Evolutionary conservation across 2,329 filamentous ascomycete species (phyloP).

Genomic region (Pyrenophora seminiperda): DNA sequence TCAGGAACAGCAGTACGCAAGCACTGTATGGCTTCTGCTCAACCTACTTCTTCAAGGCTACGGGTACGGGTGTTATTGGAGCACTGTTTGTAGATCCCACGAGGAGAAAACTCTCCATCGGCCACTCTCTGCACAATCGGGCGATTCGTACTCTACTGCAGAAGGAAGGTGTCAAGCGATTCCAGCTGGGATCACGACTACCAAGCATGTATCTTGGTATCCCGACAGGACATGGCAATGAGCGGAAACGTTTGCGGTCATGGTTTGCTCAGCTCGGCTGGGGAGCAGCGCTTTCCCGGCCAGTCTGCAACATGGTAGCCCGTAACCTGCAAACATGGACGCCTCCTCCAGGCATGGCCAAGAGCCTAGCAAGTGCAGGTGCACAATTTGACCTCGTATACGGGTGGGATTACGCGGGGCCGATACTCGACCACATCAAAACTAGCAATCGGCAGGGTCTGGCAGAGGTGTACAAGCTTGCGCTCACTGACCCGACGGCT

Average conservation of each 20-base stretch:
- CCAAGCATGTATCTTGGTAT: constrained; percentile 88
- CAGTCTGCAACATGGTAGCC: constrained; percentile 74
- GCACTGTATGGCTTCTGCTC: constrained; percentile 91
- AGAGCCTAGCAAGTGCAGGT: constrained; percentile 72
- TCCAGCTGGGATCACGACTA: constrained; percentile 80
- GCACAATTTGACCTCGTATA: constrained; percentile 84
- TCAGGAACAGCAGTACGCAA: constrained; percentile 90
- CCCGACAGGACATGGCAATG: constrained; percentile 67
- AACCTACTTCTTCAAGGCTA: constrained; percentile 78
- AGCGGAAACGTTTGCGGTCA: constrained; percentile 65
- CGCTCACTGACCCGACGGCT: constrained; percentile 70
- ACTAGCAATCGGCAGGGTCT: constrained; percentile 77
- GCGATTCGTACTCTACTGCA: constrained; percentile 78
- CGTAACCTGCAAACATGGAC: constrained; percentile 74
- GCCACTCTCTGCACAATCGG: constrained; percentile 83
- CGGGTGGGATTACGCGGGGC: constrained; percentile 75
- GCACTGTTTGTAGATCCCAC: constrained; percentile 87
- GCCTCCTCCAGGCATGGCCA: constrained; percentile 76
- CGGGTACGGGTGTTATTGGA: constrained; percentile 75
- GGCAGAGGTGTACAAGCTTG: constrained; percentile 77
- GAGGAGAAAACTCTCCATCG: constrained; percentile 86
- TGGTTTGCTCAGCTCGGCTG: constrained; percentile 94
- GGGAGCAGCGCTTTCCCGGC: constrained; percentile 70
- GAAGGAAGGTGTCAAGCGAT: constrained; percentile 72
- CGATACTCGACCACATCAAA: constrained; percentile 75